A percentile compares a stretch with the other conserved stretches of the same genome.
These are phyloP conservation scores for Rhynchospora tenuis DNA, from an alignment of 176 grass and related monocot species.

Conservation along the genomic window DNA sequence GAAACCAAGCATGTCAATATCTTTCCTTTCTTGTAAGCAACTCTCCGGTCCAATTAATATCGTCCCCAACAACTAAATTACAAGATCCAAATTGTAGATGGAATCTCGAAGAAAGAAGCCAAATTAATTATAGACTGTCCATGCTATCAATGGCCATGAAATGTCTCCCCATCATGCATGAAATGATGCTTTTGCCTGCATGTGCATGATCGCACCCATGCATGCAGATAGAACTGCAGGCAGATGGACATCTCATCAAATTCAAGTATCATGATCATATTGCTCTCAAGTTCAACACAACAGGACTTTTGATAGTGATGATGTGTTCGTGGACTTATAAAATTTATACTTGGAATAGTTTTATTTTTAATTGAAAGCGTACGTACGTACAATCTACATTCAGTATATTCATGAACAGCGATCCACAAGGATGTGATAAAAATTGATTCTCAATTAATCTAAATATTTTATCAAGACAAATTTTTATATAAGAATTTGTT, in stretches of 20 bases:
- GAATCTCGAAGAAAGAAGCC: background rate
- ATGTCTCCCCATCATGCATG: background rate
- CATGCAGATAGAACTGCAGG: background rate
- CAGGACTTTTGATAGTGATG: background rate
- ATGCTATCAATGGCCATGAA: background rate
- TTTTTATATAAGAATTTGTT: too few relatives aligned
- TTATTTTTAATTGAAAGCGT: too few relatives aligned
- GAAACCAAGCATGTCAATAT: background rate
- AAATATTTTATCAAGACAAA: too few relatives aligned
- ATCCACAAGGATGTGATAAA: too few relatives aligned
- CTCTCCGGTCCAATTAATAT: background rate
- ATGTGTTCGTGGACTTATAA: too few relatives aligned
- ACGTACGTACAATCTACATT: too few relatives aligned
- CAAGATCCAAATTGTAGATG: background rate
- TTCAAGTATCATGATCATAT: background rate
- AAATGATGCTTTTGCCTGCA: background rate
- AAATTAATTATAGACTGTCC: background rate
- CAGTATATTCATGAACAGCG: too few relatives aligned
- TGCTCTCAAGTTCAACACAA: background rate
- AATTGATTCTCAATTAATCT: too few relatives aligned
- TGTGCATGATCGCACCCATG: background rate
- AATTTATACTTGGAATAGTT: too few relatives aligned
- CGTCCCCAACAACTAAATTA: background rate
- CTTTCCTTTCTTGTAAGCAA: background rate
- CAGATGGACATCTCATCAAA: background rate